phyloP scores from a whole-genome alignment of 1,139 yeast genomes.

The Scheffersomyces lignicola region DNA sequence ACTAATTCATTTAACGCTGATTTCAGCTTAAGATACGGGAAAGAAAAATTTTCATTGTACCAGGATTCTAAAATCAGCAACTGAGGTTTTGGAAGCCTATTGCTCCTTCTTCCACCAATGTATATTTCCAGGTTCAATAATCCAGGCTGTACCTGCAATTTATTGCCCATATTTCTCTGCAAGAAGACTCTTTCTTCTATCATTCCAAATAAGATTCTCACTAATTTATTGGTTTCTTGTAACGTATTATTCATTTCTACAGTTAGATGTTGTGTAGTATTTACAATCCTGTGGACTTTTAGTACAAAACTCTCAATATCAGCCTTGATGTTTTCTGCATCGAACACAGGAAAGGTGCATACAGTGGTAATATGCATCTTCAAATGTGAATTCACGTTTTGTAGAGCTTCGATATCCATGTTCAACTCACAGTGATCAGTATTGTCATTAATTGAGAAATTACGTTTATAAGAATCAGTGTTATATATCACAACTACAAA shows the following conservation, averaged over 20 bases:
- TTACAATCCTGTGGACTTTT: slow-evolving; percentile 5
- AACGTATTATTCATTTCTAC: slow-evolving; percentile 4
- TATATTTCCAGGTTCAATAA: neutral
- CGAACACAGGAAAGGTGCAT: slow-evolving; percentile 15
- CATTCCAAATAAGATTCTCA: slow-evolving; percentile 5
- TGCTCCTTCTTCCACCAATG: neutral
- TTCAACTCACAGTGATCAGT: neutral
- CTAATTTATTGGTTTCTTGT: slow-evolving; percentile 4
- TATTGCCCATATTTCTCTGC: neutral
- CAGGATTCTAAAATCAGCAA: slow-evolving; percentile 8
- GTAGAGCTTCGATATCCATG: neutral
- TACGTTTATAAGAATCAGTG: too few relatives aligned
- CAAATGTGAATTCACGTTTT: slow-evolving; percentile 6
- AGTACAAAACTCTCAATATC: slow-evolving; percentile 9
- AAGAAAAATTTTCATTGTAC: slow-evolving; percentile 7
- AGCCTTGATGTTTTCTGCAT: slow-evolving; percentile 10
- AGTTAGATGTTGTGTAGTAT: neutral
- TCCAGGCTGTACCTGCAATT: too few relatives aligned
- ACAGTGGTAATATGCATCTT: slow-evolving; percentile 14
- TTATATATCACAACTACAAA: too few relatives aligned
- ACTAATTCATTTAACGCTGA: slow-evolving; percentile 3
- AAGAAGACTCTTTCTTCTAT: slow-evolving; percentile 6
- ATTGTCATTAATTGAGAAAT: too few relatives aligned
- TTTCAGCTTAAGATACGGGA: slow-evolving; percentile 4
- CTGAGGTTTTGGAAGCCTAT: neutral